Evolutionary conservation across 73 alveolate genomes (phyloP).

Genomic region (Paramecium bursaria): DNA sequence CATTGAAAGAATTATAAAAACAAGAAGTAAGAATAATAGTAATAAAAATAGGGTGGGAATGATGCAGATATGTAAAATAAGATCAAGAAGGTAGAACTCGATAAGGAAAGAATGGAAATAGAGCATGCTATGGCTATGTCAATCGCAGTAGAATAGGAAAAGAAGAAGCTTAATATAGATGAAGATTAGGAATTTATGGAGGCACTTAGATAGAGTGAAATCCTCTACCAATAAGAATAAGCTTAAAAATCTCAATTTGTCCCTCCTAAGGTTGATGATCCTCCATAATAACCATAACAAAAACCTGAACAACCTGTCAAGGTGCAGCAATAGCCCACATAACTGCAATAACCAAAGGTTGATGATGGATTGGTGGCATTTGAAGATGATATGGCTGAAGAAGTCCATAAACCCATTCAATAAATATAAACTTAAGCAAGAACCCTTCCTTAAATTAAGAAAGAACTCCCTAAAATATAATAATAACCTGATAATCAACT

Average conservation of each 20-base stretch:
- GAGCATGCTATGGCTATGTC: slow-evolving; percentile 69
- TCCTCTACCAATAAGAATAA: neutral
- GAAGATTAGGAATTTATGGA: slow-evolving; percentile 65
- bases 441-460: neutral
- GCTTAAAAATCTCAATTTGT: neutral
- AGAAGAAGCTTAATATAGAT: slow-evolving; percentile 11
- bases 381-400: slow-evolving; percentile 33
- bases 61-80: neutral
- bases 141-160: slow-evolving; percentile 68
- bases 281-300: too few species aligned
- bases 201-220: slow-evolving; percentile 51
- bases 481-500: neutral
- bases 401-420: neutral
- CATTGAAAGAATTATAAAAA: slow-evolving; percentile 69
- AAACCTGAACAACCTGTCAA: too few species aligned
- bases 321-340: too few species aligned
- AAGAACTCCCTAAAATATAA: neutral
- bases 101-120: slow-evolving; percentile 59
- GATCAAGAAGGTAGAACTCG: neutral
- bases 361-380: slow-evolving; percentile 1
- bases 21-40: neutral
- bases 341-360: too few species aligned
- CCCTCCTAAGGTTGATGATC: neutral
- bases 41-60: slow-evolving; percentile 5
- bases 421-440: neutral